A percentile compares a stretch with the other conserved stretches of the same genome.
Evolutionary conservation across 148 eudicot species (phyloP).

Genomic region (Rhododendron mucronatum): DNA sequence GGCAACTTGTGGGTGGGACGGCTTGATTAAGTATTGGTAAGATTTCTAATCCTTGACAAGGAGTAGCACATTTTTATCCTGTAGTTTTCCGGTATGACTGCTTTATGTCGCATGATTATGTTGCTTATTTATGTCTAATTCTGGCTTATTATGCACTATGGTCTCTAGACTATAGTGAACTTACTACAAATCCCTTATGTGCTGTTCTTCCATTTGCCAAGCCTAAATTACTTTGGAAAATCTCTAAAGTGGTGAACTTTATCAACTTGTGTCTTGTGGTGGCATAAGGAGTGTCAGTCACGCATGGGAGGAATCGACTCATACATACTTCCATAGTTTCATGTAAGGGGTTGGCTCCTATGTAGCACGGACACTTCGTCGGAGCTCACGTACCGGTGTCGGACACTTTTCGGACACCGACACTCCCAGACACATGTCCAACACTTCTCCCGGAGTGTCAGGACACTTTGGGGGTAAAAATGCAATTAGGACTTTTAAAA

Average conservation of each 20-base stretch:
- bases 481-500: too few relatives aligned
- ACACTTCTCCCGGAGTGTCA: too few relatives aligned
- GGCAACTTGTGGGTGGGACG: conserved; percentile 99
- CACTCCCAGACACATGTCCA: too few relatives aligned
- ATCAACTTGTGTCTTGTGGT: background rate
- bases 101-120: background rate
- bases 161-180: background rate
- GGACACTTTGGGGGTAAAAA: too few relatives aligned
- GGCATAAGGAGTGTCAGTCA: background rate
- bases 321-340: background rate
- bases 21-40: conserved; percentile 91
- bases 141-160: background rate
- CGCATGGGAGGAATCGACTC: background rate
- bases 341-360: too few relatives aligned
- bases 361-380: too few relatives aligned
- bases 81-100: background rate
- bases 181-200: background rate
- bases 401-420: too few relatives aligned
- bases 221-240: background rate
- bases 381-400: too few relatives aligned
- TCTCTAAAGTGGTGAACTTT: background rate
- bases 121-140: background rate
- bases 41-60: conserved; percentile 10
- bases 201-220: background rate
- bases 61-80: background rate